A percentile compares a stretch with the other conserved stretches of the same genome.
Conservation (phyloP, 805 yeast genomes). For the Sugiyamaella floridensis region DNA sequence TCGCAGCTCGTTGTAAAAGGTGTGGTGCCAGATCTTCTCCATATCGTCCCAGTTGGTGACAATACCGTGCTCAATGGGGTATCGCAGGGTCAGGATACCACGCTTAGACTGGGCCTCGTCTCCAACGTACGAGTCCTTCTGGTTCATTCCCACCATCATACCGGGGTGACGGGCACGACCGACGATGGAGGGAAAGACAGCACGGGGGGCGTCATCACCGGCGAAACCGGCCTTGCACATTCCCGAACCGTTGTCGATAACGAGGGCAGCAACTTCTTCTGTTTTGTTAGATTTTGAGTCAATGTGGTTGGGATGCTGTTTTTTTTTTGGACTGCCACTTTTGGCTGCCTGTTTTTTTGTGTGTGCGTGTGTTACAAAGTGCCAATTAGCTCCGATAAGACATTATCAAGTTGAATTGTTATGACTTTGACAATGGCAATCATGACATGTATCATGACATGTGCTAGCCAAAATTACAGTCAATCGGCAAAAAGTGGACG, state of each 20-base stretch:
- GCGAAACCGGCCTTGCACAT: constrained; percentile 99
- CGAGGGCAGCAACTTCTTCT: constrained; percentile 52
- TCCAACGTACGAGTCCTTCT: constrained; percentile 99
- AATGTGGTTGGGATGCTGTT: background rate
- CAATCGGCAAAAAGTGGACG: too few species aligned
- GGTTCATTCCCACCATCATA: constrained; percentile 99
- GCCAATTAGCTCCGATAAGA: too few species aligned
- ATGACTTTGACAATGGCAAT: too few species aligned
- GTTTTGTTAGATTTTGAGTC: constrained; percentile 5
- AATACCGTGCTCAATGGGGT: constrained; percentile 99
- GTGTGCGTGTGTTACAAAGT: too few species aligned
- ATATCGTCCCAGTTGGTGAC: constrained; percentile 99
- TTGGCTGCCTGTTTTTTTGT: too few species aligned
- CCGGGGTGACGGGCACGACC: constrained; percentile 99
- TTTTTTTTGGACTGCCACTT: too few species aligned
- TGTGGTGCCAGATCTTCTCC: constrained; percentile 99
- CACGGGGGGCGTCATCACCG: constrained; percentile 99
- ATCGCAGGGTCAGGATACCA: constrained; percentile 97
- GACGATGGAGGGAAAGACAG: constrained; percentile 99
- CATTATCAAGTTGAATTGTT: too few species aligned
- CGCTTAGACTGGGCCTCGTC: constrained; percentile 99
- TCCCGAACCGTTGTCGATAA: constrained; percentile 99
- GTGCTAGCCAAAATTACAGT: too few species aligned
- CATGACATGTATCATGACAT: too few species aligned
- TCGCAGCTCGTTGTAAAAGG: constrained; percentile 99